Conservation (phyloP, 2,329 filamentous ascomycete species). For the Colletotrichum godetiae region DNA sequence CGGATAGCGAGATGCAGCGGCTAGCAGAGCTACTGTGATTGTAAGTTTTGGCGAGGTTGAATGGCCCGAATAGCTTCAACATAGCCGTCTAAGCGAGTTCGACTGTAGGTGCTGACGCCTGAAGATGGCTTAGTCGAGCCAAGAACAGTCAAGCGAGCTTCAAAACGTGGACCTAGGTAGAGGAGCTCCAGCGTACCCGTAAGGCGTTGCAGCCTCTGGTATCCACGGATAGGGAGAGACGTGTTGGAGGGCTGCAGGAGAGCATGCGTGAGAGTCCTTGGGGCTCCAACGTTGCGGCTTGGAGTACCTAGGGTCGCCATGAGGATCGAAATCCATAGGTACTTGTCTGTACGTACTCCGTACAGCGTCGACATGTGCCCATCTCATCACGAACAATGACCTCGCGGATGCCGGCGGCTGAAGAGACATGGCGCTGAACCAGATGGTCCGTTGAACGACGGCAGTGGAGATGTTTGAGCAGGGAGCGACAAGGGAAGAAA, state of each 20-base stretch:
- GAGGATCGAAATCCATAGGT: not conserved
- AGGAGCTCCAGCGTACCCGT: not conserved
- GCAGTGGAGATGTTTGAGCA: constrained; percentile 8
- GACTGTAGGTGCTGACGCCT: not conserved
- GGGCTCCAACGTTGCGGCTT: not conserved
- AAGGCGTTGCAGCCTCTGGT: not conserved
- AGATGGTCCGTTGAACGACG: not conserved
- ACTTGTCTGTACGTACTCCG: too few species aligned
- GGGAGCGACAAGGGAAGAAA: constrained; percentile 2
- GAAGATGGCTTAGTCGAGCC: not conserved
- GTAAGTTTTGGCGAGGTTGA: constrained; percentile 6
- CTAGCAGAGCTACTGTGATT: not conserved
- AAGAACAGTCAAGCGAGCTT: not conserved
- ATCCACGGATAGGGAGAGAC: not conserved
- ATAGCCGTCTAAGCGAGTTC: not conserved
- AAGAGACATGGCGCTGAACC: constrained; percentile 5
- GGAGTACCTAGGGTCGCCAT: not conserved
- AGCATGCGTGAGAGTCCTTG: constrained; percentile 12
- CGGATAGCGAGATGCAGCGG: not conserved
- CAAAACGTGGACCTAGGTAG: not conserved
- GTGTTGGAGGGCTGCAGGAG: not conserved
- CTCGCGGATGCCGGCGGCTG: not conserved
- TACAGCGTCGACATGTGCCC: not conserved
- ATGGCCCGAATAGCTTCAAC: constrained; percentile 21
- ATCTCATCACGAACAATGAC: not conserved